Evolutionary conservation across 371 early-diverging fungal species (phyloP).

Genomic region (Phascolomyces articulosus): DNA sequence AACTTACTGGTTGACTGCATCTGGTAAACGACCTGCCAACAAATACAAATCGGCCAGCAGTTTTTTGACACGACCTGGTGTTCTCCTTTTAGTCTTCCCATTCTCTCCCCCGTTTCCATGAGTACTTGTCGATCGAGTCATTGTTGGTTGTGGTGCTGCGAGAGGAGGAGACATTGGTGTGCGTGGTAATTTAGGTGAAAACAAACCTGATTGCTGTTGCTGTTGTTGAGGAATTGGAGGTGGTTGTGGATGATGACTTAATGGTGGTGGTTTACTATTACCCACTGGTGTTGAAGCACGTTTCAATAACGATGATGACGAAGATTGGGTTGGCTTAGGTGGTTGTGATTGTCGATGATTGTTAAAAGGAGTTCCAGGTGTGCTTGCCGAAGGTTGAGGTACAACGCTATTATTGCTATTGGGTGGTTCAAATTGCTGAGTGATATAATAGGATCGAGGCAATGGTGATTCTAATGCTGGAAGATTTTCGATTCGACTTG

Average conservation of each 20-base stretch:
- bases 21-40: slow-evolving; percentile 76
- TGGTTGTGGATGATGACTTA: neutral
- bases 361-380: slow-evolving; percentile 18
- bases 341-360: slow-evolving; percentile 21
- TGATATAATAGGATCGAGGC: slow-evolving; percentile 14
- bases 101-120: slow-evolving; percentile 22
- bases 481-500: slow-evolving; percentile 35
- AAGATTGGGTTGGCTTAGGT: slow-evolving; percentile 23
- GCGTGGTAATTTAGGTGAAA: slow-evolving; percentile 11
- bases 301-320: slow-evolving; percentile 27
- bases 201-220: slow-evolving; percentile 8
- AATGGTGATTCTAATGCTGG: slow-evolving; percentile 41
- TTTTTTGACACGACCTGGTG: slow-evolving; percentile 79
- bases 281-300: slow-evolving; percentile 24
- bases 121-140: slow-evolving; percentile 20
- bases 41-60: slow-evolving; percentile 79
- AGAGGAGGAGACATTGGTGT: slow-evolving; percentile 22
- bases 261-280: slow-evolving; percentile 8
- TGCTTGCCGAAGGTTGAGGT: slow-evolving; percentile 28
- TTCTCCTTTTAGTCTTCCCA: slow-evolving; percentile 48
- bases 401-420: slow-evolving; percentile 4
- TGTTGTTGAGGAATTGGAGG: slow-evolving; percentile 3
- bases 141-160: slow-evolving; percentile 22
- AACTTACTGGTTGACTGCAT: slow-evolving; percentile 67
- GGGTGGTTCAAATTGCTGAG: slow-evolving; percentile 11